These are phyloP conservation scores for Neopestalotiopsis rosae DNA, from an alignment of 2,329 filamentous ascomycete genomes.

Conservation along the genomic window DNA sequence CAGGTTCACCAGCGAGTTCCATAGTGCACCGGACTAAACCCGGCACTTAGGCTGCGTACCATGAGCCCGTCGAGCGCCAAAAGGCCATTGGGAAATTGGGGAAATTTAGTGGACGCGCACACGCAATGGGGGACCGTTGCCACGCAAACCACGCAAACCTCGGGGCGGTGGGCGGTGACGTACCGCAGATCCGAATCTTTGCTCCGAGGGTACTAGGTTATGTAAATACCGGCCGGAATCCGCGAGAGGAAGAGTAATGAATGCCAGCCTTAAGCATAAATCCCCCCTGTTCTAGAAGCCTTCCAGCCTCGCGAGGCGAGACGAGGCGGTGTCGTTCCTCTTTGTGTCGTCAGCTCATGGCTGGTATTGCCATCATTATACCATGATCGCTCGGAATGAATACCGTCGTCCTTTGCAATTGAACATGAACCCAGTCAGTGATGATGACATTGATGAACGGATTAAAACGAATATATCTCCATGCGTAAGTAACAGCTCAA, in stretches of 20 bases:
- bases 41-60: too few species aligned
- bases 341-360: too few species aligned
- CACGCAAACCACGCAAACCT: neutral
- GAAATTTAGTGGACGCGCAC: neutral
- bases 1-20: too few species aligned
- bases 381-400: too few species aligned
- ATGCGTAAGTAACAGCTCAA: neutral
- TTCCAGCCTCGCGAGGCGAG: neutral
- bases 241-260: neutral
- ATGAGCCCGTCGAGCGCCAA: neutral
- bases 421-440: neutral
- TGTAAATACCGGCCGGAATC: neutral
- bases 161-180: neutral
- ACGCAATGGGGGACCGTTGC: neutral
- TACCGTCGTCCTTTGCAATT: neutral
- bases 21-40: too few species aligned
- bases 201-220: neutral
- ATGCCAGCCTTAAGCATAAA: neutral
- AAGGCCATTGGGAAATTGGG: neutral
- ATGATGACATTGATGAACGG: neutral
- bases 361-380: too few species aligned
- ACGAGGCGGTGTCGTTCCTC: neutral
- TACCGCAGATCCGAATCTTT: neutral
- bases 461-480: neutral
- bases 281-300: neutral